These are phyloP conservation scores for Hypoxylon fuscum DNA, from an alignment of 495 filamentous ascomycete genomes.

Conservation along the genomic window DNA sequence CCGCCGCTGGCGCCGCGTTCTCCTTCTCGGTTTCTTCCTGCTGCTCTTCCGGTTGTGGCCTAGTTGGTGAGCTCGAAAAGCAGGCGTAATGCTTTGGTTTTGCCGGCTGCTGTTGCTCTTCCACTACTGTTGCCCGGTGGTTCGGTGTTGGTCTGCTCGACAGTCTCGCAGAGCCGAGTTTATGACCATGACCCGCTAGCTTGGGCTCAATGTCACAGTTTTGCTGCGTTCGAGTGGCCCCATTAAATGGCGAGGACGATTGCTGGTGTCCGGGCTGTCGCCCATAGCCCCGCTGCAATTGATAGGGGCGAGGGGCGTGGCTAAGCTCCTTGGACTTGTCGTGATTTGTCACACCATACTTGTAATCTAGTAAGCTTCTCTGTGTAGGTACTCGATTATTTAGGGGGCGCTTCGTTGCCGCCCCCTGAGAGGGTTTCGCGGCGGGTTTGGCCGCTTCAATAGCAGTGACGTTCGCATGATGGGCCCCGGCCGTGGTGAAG, in stretches of 20 bases:
- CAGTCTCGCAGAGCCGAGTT: slow-evolving; percentile 44
- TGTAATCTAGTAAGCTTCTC: slow-evolving; percentile 52
- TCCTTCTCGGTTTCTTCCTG: slow-evolving; percentile 26
- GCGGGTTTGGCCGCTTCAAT: slow-evolving; percentile 30
- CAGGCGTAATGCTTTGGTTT: slow-evolving; percentile 53
- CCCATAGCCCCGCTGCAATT: slow-evolving; percentile 19
- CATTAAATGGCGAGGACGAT: slow-evolving; percentile 3
- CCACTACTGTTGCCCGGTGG: slow-evolving; percentile 14
- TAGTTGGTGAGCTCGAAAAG: slow-evolving; percentile 59
- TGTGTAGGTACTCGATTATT: slow-evolving; percentile 50
- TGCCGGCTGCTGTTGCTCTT: slow-evolving; percentile 21
- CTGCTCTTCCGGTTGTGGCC: slow-evolving; percentile 21
- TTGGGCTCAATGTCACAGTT: slow-evolving; percentile 45
- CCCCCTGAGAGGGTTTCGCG: slow-evolving; percentile 33
- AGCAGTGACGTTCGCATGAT: slow-evolving; percentile 50
- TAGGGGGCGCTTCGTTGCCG: slow-evolving; percentile 34
- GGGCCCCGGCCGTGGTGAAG: slow-evolving; percentile 54
- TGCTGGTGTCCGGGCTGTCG: slow-evolving; percentile 9
- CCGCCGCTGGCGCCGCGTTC: slow-evolving; percentile 36
- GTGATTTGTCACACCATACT: slow-evolving; percentile 42
- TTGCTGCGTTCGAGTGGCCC: slow-evolving; percentile 11
- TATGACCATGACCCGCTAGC: slow-evolving; percentile 51
- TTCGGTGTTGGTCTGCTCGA: slow-evolving; percentile 21
- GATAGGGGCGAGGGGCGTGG: slow-evolving; percentile 6
- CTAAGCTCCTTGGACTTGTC: slow-evolving; percentile 38